phyloP scores from a whole-genome alignment of 805 yeast genomes.

The Sungouiozyma intestinalis region DNA sequence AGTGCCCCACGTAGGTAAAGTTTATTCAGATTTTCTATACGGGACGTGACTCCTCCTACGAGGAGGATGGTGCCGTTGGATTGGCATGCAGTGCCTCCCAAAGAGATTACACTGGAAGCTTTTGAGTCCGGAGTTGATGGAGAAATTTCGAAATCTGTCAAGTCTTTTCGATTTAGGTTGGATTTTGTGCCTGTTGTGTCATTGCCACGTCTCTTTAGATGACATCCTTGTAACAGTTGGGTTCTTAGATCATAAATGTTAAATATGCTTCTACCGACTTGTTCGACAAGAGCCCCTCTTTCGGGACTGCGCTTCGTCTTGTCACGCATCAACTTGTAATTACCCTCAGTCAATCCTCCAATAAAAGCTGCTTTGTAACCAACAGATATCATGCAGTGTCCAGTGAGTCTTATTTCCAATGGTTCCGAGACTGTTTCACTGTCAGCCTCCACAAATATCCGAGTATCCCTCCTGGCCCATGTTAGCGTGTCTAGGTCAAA shows the following conservation, averaged over 20 bases:
- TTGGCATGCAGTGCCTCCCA: slow-evolving; percentile 12
- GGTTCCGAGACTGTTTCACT: slow-evolving; percentile 9
- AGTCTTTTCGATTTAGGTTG: neutral
- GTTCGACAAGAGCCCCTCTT: slow-evolving; percentile 1
- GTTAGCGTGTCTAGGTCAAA: slow-evolving; percentile 35
- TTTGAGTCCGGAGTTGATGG: neutral
- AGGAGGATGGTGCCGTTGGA: slow-evolving; percentile 16
- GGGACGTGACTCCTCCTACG: slow-evolving; percentile 21
- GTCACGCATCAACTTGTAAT: slow-evolving; percentile 12
- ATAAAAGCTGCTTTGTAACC: slow-evolving; percentile 17
- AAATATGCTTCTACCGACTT: slow-evolving; percentile 10
- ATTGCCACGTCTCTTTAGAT: neutral
- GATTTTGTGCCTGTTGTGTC: neutral
- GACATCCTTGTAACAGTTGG: slow-evolving; percentile 13
- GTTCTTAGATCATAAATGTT: slow-evolving; percentile 17
- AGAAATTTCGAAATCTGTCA: neutral
- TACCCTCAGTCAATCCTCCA: slow-evolving; percentile 23
- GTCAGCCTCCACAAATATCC: slow-evolving; percentile 3
- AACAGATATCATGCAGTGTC: slow-evolving; percentile 19
- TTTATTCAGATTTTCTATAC: slow-evolving; percentile 7
- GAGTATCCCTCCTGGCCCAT: slow-evolving; percentile 27
- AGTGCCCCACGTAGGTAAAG: slow-evolving; percentile 23
- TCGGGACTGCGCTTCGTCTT: slow-evolving; percentile 1
- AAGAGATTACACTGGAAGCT: slow-evolving; percentile 2
- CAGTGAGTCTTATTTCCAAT: slow-evolving; percentile 17